Base-by-base conservation (phyloP, 75 land plant species). In the Pinus taeda region DNA sequence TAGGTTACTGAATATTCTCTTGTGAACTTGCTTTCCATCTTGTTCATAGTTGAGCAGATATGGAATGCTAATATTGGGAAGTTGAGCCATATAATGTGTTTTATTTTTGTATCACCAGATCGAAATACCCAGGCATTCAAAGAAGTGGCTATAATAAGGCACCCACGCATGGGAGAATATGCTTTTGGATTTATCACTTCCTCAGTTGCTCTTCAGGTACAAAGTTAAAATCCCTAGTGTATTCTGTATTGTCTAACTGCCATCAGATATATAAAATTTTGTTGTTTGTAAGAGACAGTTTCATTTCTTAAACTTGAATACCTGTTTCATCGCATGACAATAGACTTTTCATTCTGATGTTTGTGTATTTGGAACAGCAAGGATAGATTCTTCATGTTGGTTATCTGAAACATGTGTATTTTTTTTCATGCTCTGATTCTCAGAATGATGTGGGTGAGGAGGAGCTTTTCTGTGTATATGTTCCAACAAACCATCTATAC, bases 111-210 rank as follows among this genome's bases (percentile, higher is more conserved):
- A 33, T 65, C 9, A 20, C 4, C 86, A 93, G 95, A 92, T 75
- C 89, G 91, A 78, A 90, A 88, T 75, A 71, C 89, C 1, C 92
- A 90, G 60, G 92, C 95, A 30, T 92, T 92, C 70, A 92, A 92
- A 80, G 95, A 92, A 81, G 95, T 92, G 45, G 95, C 93, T n/a
- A 92, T 92, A 22, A 84, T 92, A 56, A 83, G 95, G 79, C 95
- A 92, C 76, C 95, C 95, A 55, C 78, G 88, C 22, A 73, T 86
- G 73, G 88, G 88, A 30, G 95, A 93, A 84, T 93, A 93, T 85
- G 88, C 88, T 37, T 76, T 86, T 76, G 95, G 93, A 14, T 92
- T 92, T 78, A 92, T 92, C 72, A 92, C 93, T 15, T 90, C 93
- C n/a, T 69, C 84, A 20, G 86, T 92, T 15, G 24, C 79, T 37